Base-by-base conservation (phyloP, 176 grass and related monocot genomes). In the Aegilops speltoides region DNA sequence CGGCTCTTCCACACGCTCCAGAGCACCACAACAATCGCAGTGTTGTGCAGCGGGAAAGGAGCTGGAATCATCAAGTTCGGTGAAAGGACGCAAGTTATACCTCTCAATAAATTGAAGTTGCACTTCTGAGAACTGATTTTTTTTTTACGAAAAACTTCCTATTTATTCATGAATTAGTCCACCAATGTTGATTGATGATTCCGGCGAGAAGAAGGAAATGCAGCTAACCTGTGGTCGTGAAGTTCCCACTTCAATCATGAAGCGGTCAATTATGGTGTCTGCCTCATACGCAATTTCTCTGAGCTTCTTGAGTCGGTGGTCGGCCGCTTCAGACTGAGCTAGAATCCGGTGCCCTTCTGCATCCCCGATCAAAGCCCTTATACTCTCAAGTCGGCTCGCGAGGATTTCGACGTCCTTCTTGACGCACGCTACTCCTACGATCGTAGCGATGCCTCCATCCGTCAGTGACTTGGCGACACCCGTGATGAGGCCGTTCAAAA, bases 251-350 rank as follows among this genome's bases (percentile, higher is more conserved):
- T 74, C 40, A 74, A 74, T 74, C n/a, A 0, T 46, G 71, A 74
- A 74, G 71, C 26, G 71, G 23, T 74, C 70, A 24, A 48, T 74
- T 40, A 74, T 74, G 38, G 43, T 74, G 7, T 74, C 71, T 8
- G 71, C 71, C 38, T 46, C 70, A 16, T 74, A 74, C 24, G 71
- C 71, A 48, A 25, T 45, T 48, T 74, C 71, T 74, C 71, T 74
- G n/a, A 74, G 13, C 36, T 16, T 40, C 71, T 74, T 74, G 71
- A 74, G 40, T 10, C 38, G 10, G 37, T 74, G 13, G 71, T 46
- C 22, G 40, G 71, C 43, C 23, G 40, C 71, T 48, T 74, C 71
- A 3, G 71, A 74, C 2, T 26, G 38, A 14, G 71, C 71, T 7
- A 74, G 38, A 15, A 46, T 41, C 40, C 11, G 38, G 23, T 63